These are phyloP conservation scores for Neolentinus lepideus DNA, from an alignment of 1,284 basidiomycete genomes.

Conservation along the genomic window DNA sequence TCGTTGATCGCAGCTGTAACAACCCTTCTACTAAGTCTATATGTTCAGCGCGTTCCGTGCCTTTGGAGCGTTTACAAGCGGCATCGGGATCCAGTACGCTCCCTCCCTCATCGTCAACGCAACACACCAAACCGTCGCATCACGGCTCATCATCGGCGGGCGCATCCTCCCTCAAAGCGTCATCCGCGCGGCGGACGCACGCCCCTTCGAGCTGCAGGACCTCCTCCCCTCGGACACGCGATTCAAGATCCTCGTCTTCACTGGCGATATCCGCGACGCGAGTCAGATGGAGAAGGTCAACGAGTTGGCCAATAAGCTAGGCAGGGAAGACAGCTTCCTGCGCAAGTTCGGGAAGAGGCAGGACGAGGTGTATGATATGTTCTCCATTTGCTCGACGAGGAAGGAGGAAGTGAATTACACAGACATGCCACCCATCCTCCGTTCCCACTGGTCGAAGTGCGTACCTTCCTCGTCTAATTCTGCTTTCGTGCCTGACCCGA, in stretches of 20 bases:
- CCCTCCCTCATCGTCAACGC: constrained; percentile 43
- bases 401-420: constrained; percentile 36
- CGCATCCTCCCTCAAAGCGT: constrained; percentile 54
- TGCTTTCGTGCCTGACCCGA: background rate
- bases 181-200: constrained; percentile 56
- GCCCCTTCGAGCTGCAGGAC: constrained; percentile 63
- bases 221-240: constrained; percentile 59
- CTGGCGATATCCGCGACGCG: constrained; percentile 41
- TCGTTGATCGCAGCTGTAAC: too few species aligned
- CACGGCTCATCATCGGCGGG: constrained; percentile 46
- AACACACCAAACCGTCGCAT: constrained; percentile 36
- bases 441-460: constrained; percentile 23
- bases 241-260: constrained; percentile 69
- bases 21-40: constrained; percentile 15
- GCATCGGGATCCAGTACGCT: constrained; percentile 57
- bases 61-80: constrained; percentile 53
- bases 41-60: constrained; percentile 45
- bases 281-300: constrained; percentile 22
- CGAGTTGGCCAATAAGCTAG: constrained; percentile 35
- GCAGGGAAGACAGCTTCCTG: constrained; percentile 22
- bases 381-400: constrained; percentile 32
- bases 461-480: background rate
- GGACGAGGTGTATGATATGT: constrained; percentile 31
- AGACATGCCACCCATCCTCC: constrained; percentile 16
- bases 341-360: constrained; percentile 33